A percentile compares a stretch with the other conserved stretches of the same genome.
These are phyloP conservation scores for Amborella trichopoda DNA, from an alignment of 164 flowering plant species.

Conservation along the genomic window DNA sequence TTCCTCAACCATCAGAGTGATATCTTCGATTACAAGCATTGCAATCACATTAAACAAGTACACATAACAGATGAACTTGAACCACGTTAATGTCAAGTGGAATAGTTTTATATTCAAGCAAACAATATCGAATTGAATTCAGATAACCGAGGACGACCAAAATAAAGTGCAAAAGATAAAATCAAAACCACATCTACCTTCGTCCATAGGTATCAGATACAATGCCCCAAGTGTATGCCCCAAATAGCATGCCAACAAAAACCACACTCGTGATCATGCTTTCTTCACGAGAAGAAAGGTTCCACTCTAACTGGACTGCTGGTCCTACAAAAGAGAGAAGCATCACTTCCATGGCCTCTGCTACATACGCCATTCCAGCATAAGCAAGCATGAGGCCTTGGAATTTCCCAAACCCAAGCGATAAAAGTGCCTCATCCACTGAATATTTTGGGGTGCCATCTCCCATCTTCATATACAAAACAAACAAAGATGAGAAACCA, in stretches of 20 bases:
- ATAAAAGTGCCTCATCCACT: constrained; percentile 71
- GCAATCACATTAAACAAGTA: too few species aligned
- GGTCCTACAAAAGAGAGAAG: constrained; percentile 87
- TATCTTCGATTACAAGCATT: too few species aligned
- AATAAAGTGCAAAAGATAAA: neutral
- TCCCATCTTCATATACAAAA: constrained; percentile 29
- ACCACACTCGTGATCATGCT: constrained; percentile 69
- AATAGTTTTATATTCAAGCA: too few species aligned
- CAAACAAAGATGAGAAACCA: neutral
- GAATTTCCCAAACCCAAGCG: constrained; percentile 73
- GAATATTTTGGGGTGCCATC: constrained; percentile 28
- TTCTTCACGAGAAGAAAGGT: constrained; percentile 61
- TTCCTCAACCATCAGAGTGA: too few species aligned
- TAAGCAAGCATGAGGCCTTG: constrained; percentile 64
- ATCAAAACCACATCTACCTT: constrained; percentile 29
- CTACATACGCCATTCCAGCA: constrained; percentile 77
- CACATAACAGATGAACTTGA: too few species aligned
- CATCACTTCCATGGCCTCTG: constrained; percentile 99
- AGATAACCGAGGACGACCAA: neutral
- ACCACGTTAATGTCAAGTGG: too few species aligned
- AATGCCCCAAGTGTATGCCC: constrained; percentile 83
- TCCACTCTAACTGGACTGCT: constrained; percentile 68
- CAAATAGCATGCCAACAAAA: constrained; percentile 87
- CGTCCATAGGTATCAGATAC: constrained; percentile 76
- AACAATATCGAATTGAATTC: too few species aligned